Evolutionary conservation across 176 grass and related monocot species (phyloP), one percentile per base, ranked within the genome.

Genomic region (Aegilops bicornis): DNA sequence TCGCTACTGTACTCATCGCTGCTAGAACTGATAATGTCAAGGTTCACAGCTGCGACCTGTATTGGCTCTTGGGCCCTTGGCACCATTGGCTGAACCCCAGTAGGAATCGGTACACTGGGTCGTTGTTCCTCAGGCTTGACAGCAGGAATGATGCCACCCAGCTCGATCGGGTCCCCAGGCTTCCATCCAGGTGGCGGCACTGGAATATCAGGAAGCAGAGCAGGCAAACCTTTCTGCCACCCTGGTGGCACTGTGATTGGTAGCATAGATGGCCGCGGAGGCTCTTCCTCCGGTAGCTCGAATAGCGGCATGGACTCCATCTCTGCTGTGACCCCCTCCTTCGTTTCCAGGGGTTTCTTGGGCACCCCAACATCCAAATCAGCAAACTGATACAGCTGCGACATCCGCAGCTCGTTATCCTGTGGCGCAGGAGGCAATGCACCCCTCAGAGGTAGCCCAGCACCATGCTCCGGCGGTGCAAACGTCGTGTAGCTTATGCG

Each of bases 401-500:
- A 96, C 40, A 89, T 89, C 58, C 97, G 79, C 97, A 99, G 93
- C 82, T 99, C 92, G 30, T 90, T 90, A 1, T 99, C 97, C 87
- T 99, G 97, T 16, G 97, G 97, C 1, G 94, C 97, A 15, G 97
- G 97, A 1, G 97, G 97, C 30, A 94, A 82, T 2, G 94, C 90
- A 2, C 87, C 94, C 5, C 92, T 90, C 11, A 99, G 90, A 56
- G 92, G 97, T 32, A 99, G 63, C 43, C 97, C 97, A 11, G 94
- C 94, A n/a, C 94, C 94, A 17, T 99, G 97, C 87, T 99, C 97
- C 7, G 97, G 97, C 3, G 97, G 97, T 3, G 97, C 97, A 79
- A 99, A 99, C 15, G 97, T 96, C 9, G 97, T 94, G 82, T 94
- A 99, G 86, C 97, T 99, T 79, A 99, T 92, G 70, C 89, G 89